phyloP scores from a whole-genome alignment of 306 rosid species.

The Quercus bicolor region DNA sequence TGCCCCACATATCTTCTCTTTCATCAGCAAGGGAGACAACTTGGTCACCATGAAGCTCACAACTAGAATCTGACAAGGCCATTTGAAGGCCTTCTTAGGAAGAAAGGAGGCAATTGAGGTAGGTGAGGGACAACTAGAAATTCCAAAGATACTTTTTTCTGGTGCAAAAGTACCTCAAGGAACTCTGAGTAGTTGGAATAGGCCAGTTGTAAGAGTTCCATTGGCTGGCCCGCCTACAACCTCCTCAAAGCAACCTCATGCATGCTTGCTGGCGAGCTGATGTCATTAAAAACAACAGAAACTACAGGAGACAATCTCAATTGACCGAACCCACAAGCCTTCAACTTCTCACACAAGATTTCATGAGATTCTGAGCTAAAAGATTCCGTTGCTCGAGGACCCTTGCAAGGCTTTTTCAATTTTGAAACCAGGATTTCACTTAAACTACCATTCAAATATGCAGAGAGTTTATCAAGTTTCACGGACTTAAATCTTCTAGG shows the following conservation, averaged over 20 bases:
- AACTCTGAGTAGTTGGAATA: slow-evolving; percentile 45
- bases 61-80: slow-evolving; percentile 24
- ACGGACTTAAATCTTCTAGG: slow-evolving; percentile 30
- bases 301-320: slow-evolving; percentile 45
- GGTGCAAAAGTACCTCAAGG: slow-evolving; percentile 25
- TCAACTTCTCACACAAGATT: slow-evolving; percentile 56
- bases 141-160: slow-evolving; percentile 38
- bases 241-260: slow-evolving; percentile 49
- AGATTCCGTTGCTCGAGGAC: slow-evolving; percentile 12
- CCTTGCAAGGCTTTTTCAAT: slow-evolving; percentile 14
- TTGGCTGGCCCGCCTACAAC: slow-evolving; percentile 61
- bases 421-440: slow-evolving; percentile 23
- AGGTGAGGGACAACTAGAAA: slow-evolving; percentile 46
- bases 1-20: slow-evolving; percentile 35
- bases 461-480: slow-evolving; percentile 42
- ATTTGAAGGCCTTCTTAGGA: slow-evolving; percentile 48
- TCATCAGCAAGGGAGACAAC: slow-evolving; percentile 55
- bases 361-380: slow-evolving; percentile 39
- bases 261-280: slow-evolving; percentile 47
- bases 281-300: slow-evolving; percentile 45
- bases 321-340: slow-evolving; percentile 44
- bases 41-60: slow-evolving; percentile 17
- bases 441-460: slow-evolving; percentile 49
- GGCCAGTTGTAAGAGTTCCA: slow-evolving; percentile 49
- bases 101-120: slow-evolving; percentile 67